phyloP scores from a whole-genome alignment of 805 yeast species.

The Cyberlindnera mississippiensis region DNA sequence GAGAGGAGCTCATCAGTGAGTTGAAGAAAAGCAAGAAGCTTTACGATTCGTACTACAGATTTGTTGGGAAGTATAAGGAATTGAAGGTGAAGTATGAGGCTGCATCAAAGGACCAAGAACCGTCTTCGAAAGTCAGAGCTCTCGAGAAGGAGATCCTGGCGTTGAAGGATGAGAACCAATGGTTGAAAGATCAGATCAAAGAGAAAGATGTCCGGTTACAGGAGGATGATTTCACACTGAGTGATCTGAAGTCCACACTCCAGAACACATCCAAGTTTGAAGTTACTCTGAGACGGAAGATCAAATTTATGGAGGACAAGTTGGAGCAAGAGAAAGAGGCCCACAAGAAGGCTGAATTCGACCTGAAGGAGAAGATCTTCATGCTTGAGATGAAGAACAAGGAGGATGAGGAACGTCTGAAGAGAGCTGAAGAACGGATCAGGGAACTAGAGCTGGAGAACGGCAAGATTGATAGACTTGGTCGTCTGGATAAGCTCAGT shows the following conservation, averaged over 20 bases:
- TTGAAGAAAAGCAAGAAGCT: slow-evolving; percentile 31
- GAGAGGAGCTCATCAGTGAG: slow-evolving; percentile 31
- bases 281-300: slow-evolving; percentile 18
- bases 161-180: slow-evolving; percentile 14
- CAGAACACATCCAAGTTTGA: slow-evolving; percentile 16
- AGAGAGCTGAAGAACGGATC: slow-evolving; percentile 26
- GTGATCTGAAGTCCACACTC: slow-evolving; percentile 12
- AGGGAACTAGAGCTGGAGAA: slow-evolving; percentile 26
- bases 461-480: not conserved
- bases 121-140: slow-evolving; percentile 4
- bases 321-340: slow-evolving; percentile 21
- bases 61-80: slow-evolving; percentile 30
- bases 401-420: slow-evolving; percentile 22
- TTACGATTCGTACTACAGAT: slow-evolving; percentile 33
- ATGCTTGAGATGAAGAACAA: slow-evolving; percentile 24
- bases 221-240: slow-evolving; percentile 16
- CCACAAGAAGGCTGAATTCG: slow-evolving; percentile 29
- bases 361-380: slow-evolving; percentile 25
- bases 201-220: slow-evolving; percentile 8
- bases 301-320: slow-evolving; percentile 27
- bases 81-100: slow-evolving; percentile 12
- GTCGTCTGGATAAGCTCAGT: not conserved
- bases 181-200: slow-evolving; percentile 19
- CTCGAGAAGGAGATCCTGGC: slow-evolving; percentile 15
- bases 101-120: not conserved